Evolutionary conservation across 2,329 filamentous ascomycete genomes (phyloP), one percentile per base, ranked within the genome.

Genomic region (Nemania serpens): DNA sequence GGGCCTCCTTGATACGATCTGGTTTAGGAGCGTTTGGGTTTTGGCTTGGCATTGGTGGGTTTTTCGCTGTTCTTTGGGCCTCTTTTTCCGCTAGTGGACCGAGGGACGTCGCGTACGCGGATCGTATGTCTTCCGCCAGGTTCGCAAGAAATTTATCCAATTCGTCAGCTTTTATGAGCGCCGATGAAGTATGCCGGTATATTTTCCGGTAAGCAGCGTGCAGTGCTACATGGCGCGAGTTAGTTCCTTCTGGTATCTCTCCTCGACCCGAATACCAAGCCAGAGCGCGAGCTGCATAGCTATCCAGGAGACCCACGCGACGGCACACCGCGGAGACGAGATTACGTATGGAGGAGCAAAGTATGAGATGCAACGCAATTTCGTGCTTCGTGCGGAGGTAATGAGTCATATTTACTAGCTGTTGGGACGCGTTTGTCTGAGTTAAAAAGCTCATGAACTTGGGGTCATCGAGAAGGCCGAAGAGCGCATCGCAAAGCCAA

Each of bases 301-400:
- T 66, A 55, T 87, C 81, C 65, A 90, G 77, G 63, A 87, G 82
- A 3, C 77, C 75, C 20, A 93, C 79, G 33, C 88, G 84, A 42
- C 86, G 86, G 73, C 86, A 90, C 49, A 87, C 81, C 33, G 89
- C 86, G 25, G 86, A 85, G 20, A 96, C 79, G 64, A 94, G 89
- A 18, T 86, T 85, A 12, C 92, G 85, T 11, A 89, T 89, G 54
- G 89, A 87, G 33, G 90, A 93, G 69, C 88, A 90, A 33, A 96
- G 82, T 18, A 95, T 73, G 46, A 89, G 76, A 65, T 89, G 85
- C 11, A 89, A 75, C 1, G 84, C 79, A 37, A 88, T 79, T 45
- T 87, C 82, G 65, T 86, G 84, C 47, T 79, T 80, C 39, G 78
- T 74, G 12, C 82, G 79, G 7, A 89, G 75, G 64, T 86, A 84